Evolutionary conservation across 1,284 basidiomycete genomes (phyloP).

Genomic region (Earliella scabrosa): DNA sequence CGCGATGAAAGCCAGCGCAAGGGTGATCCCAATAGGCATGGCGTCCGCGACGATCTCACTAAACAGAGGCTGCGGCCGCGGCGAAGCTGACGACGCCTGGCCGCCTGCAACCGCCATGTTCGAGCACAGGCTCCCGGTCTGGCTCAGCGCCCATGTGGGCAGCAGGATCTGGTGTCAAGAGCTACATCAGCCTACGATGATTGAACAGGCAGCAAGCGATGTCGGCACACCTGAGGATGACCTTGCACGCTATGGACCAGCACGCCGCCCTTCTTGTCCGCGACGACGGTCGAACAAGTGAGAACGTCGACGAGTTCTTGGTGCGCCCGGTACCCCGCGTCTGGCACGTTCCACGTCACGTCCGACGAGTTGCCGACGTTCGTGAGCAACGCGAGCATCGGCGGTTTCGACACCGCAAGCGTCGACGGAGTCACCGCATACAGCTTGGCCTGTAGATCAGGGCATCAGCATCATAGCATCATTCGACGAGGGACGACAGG

Average conservation of each 20-base stretch:
- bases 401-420: slow-evolving; percentile 65
- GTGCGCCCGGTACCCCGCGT: slow-evolving; percentile 47
- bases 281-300: slow-evolving; percentile 51
- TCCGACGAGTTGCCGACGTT: slow-evolving; percentile 55
- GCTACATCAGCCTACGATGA: no score
- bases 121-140: slow-evolving; percentile 22
- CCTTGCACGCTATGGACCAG: slow-evolving; percentile 39
- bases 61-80: slow-evolving; percentile 1
- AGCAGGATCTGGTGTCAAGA: slow-evolving; percentile 25
- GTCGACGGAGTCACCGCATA: slow-evolving; percentile 45
- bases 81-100: slow-evolving; percentile 16
- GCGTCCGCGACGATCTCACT: neutral
- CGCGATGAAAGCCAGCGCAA: slow-evolving; percentile 10
- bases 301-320: slow-evolving; percentile 67
- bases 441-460: slow-evolving; percentile 47
- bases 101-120: slow-evolving; percentile 13
- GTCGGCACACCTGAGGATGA: slow-evolving; percentile 43
- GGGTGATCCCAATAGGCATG: slow-evolving; percentile 8
- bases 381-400: slow-evolving; percentile 68
- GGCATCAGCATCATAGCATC: no score
- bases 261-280: slow-evolving; percentile 51
- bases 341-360: slow-evolving; percentile 51
- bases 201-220: neutral
- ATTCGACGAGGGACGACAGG: no score
- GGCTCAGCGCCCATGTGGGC: slow-evolving; percentile 28